Base-by-base conservation (phyloP, 805 yeast genomes). In the Phaffomyces thermotolerans region DNA sequence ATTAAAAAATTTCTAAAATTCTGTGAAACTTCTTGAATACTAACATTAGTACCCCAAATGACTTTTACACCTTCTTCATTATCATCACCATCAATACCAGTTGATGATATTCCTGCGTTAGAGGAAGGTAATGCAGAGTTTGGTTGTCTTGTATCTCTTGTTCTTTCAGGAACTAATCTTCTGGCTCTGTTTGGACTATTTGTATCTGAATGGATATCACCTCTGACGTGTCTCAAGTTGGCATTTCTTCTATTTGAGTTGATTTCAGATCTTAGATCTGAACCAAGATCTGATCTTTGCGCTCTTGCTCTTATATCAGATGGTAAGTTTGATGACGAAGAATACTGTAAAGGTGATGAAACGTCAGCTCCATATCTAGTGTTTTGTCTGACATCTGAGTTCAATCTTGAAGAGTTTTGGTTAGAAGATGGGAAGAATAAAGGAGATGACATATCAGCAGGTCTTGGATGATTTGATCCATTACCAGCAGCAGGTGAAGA, bases 41-140 rank as follows among this genome's bases (percentile, higher is more conserved):
- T 84, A 24, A 93, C 96, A 59, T 91, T 89, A 1, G 99, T 93
- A 65, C 99, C 99, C 99, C 99, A 93, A 57, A 93, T 91, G 42
- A 93, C 95, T 56, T 95, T 76, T 22, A 81, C 79, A 0, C 95
- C 95, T 51, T 84, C 96, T 42, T 76, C 78, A 22, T 68, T 62
- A 8, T 41, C 39, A 22, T 41, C 43, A 20, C 22, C 22, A 15
- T 63, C 63, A 15, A 33, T 14, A 10, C 56, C 61, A 2, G 24
- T 40, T 2, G 55, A 50, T 4, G 54, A 45, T 8, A 54, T 43
- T 0, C 54, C 54, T 29, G 52, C 42, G 50, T 42, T 43, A 2
- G 64, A 54, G 8, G 64, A 57, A 4, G 67, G 60, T 18, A 52
- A 52, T 33, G 54, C 52, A 20, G 44, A 34, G 9, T 20, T 34